Base-by-base conservation (phyloP, 495 filamentous ascomycete species). In the Rostrohypoxylon terebratum region DNA sequence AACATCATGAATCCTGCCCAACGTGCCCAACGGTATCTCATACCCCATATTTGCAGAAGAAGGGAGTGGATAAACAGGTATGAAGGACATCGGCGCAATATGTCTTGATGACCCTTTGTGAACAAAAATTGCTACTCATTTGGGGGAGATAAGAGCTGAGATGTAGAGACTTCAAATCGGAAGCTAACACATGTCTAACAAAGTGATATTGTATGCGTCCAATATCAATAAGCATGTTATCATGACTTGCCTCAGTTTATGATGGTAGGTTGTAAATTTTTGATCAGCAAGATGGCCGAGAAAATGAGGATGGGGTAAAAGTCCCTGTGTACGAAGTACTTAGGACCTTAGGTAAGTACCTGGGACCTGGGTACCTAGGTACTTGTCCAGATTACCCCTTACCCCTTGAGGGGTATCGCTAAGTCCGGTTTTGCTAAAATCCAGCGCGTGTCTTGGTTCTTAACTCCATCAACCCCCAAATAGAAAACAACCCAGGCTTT, bases 401-500 rank as follows among this genome's bases (percentile, higher is more conserved):
- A 31, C 48, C 48, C 21, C 50, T 54, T 33, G 16, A 33, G 47
- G 23, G 25, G 4, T 28, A 4, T 2, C 9, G 14, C 33, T 54
- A 54, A 16, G 25, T 54, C 50, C 50, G 50, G 8, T 16, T 33
- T 33, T 16, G 25, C 33, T 54, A 31, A 31, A 54, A 25, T 54
- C 50, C 50, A 54, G 11, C 25, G 23, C 14, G 25, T 3, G 28
- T 5, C 28, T 11, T 33, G 33, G 33, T 25, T 14, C 50, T 11
- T 33, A 54, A 54, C 50, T 14, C 50, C 50, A 28, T 14, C 25
- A 54, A 33, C 50, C 50, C 50, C 8, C 23, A 25, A n/a, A n/a
- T n/a, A n/a, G n/a, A n/a, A n/a, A n/a, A 33, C 14, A 31, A 54
- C 14, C 50, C 50, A 16, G 20, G n/a, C 42, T 18, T 18, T n/a